phyloP scores from a whole-genome alignment of 495 filamentous ascomycete species.

The Aspergillus steynii region DNA sequence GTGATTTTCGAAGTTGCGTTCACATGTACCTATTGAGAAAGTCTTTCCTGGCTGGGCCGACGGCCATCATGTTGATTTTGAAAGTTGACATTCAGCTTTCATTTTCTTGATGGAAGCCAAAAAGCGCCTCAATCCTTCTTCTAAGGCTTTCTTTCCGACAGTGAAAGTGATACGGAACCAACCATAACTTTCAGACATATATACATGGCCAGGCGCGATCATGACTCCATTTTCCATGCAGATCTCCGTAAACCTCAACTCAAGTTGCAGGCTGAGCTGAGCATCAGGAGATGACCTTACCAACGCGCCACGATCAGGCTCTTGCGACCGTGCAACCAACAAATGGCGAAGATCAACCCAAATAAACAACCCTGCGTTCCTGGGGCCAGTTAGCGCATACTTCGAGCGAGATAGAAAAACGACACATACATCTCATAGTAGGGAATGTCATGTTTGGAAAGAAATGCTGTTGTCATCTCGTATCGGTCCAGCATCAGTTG shows the following conservation, averaged over 20 bases:
- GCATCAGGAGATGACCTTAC: neutral
- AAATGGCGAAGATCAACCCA: conserved; percentile 48
- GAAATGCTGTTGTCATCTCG: neutral
- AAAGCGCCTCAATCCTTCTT: conserved; percentile 14
- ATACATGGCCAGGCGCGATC: conserved; percentile 15
- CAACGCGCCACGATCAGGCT: neutral
- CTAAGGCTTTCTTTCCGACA: conserved; percentile 6
- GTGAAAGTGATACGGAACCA: conserved; percentile 23
- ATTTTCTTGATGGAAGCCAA: too few species aligned
- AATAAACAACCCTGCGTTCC: conserved; percentile 38
- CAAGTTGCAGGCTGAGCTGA: neutral
- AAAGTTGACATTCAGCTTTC: too few species aligned
- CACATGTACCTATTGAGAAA: too few species aligned
- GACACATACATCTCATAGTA: neutral
- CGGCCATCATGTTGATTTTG: too few species aligned
- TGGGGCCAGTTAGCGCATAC: neutral
- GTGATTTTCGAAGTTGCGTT: too few species aligned
- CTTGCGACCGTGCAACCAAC: conserved; percentile 12
- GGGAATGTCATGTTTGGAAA: neutral
- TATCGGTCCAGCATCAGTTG: conserved; percentile 10
- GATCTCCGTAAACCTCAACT: conserved; percentile 9
- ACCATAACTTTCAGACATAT: conserved; percentile 9
- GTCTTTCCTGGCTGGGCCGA: too few species aligned
- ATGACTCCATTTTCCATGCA: conserved; percentile 15
- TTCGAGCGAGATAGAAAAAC: neutral